phyloP scores from a whole-genome alignment of 73 alveolate species.

The Blepharisma stoltei region DNA sequence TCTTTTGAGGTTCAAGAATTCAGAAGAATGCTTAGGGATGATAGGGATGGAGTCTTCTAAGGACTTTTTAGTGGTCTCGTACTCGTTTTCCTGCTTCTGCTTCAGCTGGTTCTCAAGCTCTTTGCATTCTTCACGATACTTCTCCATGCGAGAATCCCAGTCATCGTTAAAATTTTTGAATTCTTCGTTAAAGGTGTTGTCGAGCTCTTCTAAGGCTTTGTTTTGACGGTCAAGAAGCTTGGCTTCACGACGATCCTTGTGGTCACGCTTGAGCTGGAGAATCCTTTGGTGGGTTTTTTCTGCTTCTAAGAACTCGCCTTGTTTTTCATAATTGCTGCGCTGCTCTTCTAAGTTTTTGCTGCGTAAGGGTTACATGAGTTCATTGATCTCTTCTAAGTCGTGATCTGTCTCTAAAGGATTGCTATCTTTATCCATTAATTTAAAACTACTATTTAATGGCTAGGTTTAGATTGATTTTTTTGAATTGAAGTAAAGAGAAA shows the following conservation, averaged over 20 bases:
- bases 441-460: too few relatives aligned
- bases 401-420: too few relatives aligned
- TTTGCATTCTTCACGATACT: conserved; percentile 38
- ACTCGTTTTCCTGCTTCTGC: conserved; percentile 47
- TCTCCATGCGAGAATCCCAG: conserved; percentile 49
- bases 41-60: conserved; percentile 58
- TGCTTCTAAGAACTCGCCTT: conserved; percentile 59
- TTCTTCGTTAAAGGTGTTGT: conserved; percentile 56
- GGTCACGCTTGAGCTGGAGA: conserved; percentile 42
- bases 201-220: conserved; percentile 50
- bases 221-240: conserved; percentile 38
- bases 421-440: too few relatives aligned
- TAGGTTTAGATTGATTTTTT: too few relatives aligned
- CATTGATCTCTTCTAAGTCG: conserved; percentile 31
- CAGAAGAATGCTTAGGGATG: conserved; percentile 50
- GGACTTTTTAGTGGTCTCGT: conserved; percentile 34
- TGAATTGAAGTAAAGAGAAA: too few relatives aligned
- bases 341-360: conserved; percentile 60
- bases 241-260: conserved; percentile 28
- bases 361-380: conserved; percentile 38
- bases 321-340: conserved; percentile 49
- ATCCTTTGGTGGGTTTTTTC: conserved; percentile 68
- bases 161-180: conserved; percentile 52
- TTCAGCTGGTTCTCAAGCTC: conserved; percentile 45
- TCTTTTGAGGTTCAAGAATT: conserved; percentile 50